Conservation (phyloP, 768 basidiomycete genomes). For the Mycena amicta region DNA sequence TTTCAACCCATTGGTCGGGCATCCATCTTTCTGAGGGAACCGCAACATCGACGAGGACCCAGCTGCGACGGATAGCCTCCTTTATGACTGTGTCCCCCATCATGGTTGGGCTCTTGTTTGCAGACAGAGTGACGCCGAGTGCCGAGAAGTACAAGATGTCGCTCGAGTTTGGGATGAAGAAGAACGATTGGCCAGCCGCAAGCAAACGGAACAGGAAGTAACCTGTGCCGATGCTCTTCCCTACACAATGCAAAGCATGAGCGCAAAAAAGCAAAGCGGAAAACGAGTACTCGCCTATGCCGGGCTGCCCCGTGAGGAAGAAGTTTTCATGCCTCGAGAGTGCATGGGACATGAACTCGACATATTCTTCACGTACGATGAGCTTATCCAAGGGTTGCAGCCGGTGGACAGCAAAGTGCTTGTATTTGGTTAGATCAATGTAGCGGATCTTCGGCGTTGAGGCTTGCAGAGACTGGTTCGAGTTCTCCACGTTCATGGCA, state of each 20-base stretch:
- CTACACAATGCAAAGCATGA: conserved; percentile 8
- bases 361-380: conserved; percentile 4
- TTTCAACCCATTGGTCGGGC: background rate
- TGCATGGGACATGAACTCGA: background rate
- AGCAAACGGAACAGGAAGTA: conserved; percentile 5
- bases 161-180: background rate
- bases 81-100: background rate
- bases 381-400: too few relatives aligned
- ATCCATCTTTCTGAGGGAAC: background rate
- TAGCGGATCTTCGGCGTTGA: too few relatives aligned
- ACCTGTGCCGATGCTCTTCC: conserved; percentile 6
- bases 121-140: conserved; percentile 8
- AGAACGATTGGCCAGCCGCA: background rate
- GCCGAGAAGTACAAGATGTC: conserved; percentile 2
- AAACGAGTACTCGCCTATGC: conserved; percentile 8
- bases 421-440: background rate
- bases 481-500: too few relatives aligned
- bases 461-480: too few relatives aligned
- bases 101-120: background rate
- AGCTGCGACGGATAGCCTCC: background rate
- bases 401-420: too few relatives aligned
- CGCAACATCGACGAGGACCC: conserved; percentile 14
- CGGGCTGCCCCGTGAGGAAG: conserved; percentile 11
- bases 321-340: background rate
- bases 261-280: conserved; percentile 7